Base-by-base conservation (phyloP, 2,329 filamentous ascomycete genomes). In the Chaetomium sp. region DNA sequence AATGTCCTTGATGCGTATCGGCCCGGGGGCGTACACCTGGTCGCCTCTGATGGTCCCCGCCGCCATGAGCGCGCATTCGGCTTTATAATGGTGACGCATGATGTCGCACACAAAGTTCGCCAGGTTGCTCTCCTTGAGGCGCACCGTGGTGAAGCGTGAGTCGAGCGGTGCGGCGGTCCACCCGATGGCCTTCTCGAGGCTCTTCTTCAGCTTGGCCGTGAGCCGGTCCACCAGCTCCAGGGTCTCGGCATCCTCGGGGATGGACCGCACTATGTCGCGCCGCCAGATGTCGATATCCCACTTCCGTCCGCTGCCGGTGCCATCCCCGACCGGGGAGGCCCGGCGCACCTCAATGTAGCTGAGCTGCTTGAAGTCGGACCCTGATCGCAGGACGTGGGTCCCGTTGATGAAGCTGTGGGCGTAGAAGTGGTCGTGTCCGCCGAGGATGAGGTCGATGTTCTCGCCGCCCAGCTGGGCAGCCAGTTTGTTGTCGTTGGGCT, bases 81-180 rank as follows among this genome's bases (percentile, higher is more conserved):
- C 88, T 5, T 82, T 79, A 74, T 97, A 92, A 74, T 96, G 90
- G 67, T 87, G 87, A 8, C 92, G 85, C 92, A 97, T 96, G 27
- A 97, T 83, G 74, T 97, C 93, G 76, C 91, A 95, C 3, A 96
- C 90, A 75, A 96, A 96, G 76, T 97, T 97, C 1, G 90, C 92
- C 16, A 96, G 79, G 73, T 97, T 97, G 62, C 90, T 92, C 76
- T 97, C 93, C 54, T 80, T 82, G 23, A 86, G 80, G 12, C 93
- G 83, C 0, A 96, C 91, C 0, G 92, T 96, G 19, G 87, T 90
- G 76, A 97, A 97, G 2, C 93, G 88, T 1, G 90, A 91, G 74
- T 97, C 93, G 0, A 97, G 84, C 0, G 93, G 91, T 0, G 87
- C 88, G 0, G 89, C 87, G 0, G 92, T 96, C 78, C 91, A 96